These are phyloP conservation scores for Tricholoma matsutake DNA, from an alignment of 768 basidiomycete species.

Conservation along the genomic window DNA sequence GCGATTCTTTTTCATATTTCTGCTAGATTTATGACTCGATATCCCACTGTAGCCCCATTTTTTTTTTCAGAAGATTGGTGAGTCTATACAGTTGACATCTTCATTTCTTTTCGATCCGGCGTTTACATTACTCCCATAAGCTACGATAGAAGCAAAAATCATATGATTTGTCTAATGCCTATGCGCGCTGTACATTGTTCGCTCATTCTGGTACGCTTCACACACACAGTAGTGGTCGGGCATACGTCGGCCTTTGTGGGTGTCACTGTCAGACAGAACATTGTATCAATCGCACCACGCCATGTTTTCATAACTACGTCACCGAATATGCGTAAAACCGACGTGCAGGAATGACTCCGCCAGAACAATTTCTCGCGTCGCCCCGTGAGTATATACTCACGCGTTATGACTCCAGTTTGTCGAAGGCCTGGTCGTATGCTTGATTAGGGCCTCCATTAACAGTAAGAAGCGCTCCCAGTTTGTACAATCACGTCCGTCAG, in stretches of 20 bases:
- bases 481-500: no score
- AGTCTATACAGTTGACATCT: not conserved
- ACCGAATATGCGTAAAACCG: not conserved
- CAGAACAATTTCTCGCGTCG: conserved; percentile 16
- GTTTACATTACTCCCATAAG: not conserved
- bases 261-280: not conserved
- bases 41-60: not conserved
- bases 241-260: conserved; percentile 6
- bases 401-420: conserved; percentile 16
- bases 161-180: not conserved
- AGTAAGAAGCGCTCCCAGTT: conserved; percentile 5
- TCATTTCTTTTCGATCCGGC: not conserved
- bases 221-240: not conserved
- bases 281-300: not conserved
- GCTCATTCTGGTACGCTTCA: conserved; percentile 8
- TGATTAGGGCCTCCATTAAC: not conserved
- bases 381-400: conserved; percentile 21
- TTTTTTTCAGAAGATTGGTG: not conserved
- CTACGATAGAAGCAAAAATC: conserved; percentile 5
- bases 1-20: not conserved
- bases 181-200: conserved; percentile 19
- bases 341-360: not conserved
- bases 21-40: not conserved
- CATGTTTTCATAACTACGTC: not conserved
- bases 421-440: not conserved